Base-by-base conservation (phyloP, 768 basidiomycete genomes). In the Boletus rubroflammeus region DNA sequence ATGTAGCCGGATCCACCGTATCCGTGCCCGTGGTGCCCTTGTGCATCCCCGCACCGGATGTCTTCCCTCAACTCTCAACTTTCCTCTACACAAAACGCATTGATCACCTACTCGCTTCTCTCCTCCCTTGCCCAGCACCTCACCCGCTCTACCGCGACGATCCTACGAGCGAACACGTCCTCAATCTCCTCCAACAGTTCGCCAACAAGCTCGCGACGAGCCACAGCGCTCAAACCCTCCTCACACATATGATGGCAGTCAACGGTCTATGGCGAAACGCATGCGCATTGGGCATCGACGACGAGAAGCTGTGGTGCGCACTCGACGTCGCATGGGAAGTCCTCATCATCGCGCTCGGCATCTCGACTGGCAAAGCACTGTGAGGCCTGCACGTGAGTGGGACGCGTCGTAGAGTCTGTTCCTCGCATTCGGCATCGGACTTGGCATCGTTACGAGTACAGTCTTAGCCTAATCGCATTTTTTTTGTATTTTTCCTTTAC, bases 1-100 rank as follows among this genome's bases (percentile, higher is more conserved):
- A 53, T 0, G 17, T 17, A 0, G n/a, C 52, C 2, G 70, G 69
- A 7, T 58, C 65, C 13, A 61, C 59, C 2, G 31, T 69, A 0
- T 56, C 60, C 1, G 26, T 92, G 5, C 89, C 90, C 21, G 80
- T 92, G 17, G 75, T 90, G 13, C 84, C 83, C 2, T 70, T 93
- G 60, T 75, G 80, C 39, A 76, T 93, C 13, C 90, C 90, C 2
- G 84, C 86, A 2, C 82, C 87, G 0, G 77, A 80, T 2, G 81
- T 87, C 0, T 91, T 90, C 71, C 71, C 81, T 9, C 69, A 82
- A 31, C 75, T 93, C 9, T 82, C 83, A 59, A 68, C 75, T 0
- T 90, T 80, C 74, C 75, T 93, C 59, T 90, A 93, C 73, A 80
- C 79, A 26, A 83, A 86, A 64, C 78, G 81, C 57, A 73, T 84